These are phyloP conservation scores for Tetrahymena thermophila DNA, from an alignment of 73 alveolate species.

Conservation along the genomic window DNA sequence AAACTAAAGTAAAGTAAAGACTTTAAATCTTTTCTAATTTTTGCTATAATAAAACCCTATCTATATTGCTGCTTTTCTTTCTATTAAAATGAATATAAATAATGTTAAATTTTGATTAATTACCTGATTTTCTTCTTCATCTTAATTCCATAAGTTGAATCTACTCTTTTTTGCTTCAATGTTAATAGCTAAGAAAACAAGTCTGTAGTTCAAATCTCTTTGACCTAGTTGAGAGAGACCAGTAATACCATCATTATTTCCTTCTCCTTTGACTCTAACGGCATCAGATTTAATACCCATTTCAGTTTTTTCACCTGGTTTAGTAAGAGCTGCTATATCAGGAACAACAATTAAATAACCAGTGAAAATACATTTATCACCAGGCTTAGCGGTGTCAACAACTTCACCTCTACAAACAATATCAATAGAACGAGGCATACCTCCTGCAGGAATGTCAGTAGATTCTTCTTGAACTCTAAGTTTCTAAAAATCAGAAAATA, in stretches of 20 bases:
- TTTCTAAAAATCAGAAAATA: slow-evolving; percentile 95
- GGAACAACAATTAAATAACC: slow-evolving; percentile 91
- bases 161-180: slow-evolving; percentile 61
- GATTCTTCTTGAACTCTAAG: slow-evolving; percentile 94
- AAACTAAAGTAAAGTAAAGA: no score
- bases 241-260: slow-evolving; percentile 79
- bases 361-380: slow-evolving; percentile 82
- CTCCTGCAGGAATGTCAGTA: slow-evolving; percentile 94
- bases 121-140: slow-evolving; percentile 37
- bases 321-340: slow-evolving; percentile 85
- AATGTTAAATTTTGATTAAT: neutral
- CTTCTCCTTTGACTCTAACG: slow-evolving; percentile 67
- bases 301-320: slow-evolving; percentile 90
- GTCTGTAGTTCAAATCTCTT: slow-evolving; percentile 92
- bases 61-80: no score
- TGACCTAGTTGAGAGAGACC: slow-evolving; percentile 96
- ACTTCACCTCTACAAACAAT: slow-evolving; percentile 90
- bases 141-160: slow-evolving; percentile 46
- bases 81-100: no score
- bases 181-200: slow-evolving; percentile 89
- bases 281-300: slow-evolving; percentile 53
- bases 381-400: slow-evolving; percentile 93
- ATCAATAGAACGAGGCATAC: slow-evolving; percentile 98
- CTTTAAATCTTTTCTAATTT: no score
- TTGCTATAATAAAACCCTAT: neutral